Percentiles rank a stretch among this genome's conserved stretches.
phyloP scores from a whole-genome alignment of 805 yeast genomes.

The Komagataella kurtzmanii region DNA sequence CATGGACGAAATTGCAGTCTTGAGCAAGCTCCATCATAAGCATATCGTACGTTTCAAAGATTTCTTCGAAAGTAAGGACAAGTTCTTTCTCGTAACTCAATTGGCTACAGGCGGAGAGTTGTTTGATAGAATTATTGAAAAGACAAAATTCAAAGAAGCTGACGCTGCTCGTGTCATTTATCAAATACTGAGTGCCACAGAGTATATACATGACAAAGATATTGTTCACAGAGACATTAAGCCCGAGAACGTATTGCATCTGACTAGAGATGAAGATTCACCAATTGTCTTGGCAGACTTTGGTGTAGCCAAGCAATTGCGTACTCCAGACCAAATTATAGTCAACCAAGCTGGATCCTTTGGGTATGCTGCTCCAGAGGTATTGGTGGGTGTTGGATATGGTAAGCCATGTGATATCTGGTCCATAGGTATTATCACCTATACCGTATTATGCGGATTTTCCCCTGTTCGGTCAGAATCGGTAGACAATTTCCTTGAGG shows the following conservation, averaged over 20 bases:
- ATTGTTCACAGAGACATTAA: slow-evolving; percentile 91
- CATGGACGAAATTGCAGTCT: slow-evolving; percentile 60
- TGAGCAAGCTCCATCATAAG: slow-evolving; percentile 61
- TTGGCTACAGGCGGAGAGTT: slow-evolving; percentile 94
- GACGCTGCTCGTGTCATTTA: slow-evolving; percentile 70
- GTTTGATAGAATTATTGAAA: slow-evolving; percentile 70
- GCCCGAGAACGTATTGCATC: slow-evolving; percentile 82
- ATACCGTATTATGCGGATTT: slow-evolving; percentile 82
- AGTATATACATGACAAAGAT: slow-evolving; percentile 60
- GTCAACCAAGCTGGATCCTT: slow-evolving; percentile 50
- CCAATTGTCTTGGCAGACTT: slow-evolving; percentile 85
- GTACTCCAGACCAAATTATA: slow-evolving; percentile 43
- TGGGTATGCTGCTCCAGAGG: slow-evolving; percentile 97
- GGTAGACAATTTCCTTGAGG: slow-evolving; percentile 67
- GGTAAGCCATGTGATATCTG: slow-evolving; percentile 94
- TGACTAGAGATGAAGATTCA: slow-evolving; percentile 46
- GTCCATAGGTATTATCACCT: slow-evolving; percentile 90
- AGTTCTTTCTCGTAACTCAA: slow-evolving; percentile 88
- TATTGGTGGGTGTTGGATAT: slow-evolving; percentile 56
- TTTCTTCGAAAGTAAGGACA: slow-evolving; percentile 89
- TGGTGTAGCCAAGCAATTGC: slow-evolving; percentile 80
- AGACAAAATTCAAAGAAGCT: slow-evolving; percentile 77
- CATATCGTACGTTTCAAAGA: slow-evolving; percentile 84
- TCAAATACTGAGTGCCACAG: slow-evolving; percentile 68
- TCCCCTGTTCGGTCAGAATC: slow-evolving; percentile 84